Percentiles rank a stretch among this genome's conserved stretches.
Evolutionary conservation across 371 early-diverging fungal species (phyloP).

Genomic region (Mortierella sp.): DNA sequence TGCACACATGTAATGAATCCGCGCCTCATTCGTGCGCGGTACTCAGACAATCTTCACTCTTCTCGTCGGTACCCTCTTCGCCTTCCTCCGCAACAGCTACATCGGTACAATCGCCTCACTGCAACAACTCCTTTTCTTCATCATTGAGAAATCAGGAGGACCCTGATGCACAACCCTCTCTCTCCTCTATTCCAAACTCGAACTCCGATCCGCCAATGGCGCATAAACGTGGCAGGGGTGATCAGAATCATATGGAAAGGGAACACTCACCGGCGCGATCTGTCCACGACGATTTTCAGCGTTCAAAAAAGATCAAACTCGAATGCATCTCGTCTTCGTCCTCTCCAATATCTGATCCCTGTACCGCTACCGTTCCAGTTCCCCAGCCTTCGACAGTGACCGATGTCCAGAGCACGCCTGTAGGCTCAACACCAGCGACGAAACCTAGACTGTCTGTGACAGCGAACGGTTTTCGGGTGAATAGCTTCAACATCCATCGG

Average conservation of each 20-base stretch:
- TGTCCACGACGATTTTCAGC: neutral
- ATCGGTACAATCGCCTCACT: neutral
- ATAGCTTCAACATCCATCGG: slow-evolving; percentile 81
- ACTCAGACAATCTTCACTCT: neutral
- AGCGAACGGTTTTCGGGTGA: slow-evolving; percentile 30
- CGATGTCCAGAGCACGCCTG: slow-evolving; percentile 13
- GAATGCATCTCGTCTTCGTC: neutral
- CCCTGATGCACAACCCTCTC: neutral
- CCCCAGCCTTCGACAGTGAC: neutral
- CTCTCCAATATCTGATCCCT: neutral
- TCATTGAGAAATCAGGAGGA: slow-evolving; percentile 7
- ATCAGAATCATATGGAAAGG: neutral
- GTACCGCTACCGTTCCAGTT: neutral
- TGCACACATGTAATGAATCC: neutral
- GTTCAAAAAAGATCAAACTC: slow-evolving; percentile 3
- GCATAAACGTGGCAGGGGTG: slow-evolving; percentile 45
- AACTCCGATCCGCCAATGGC: slow-evolving; percentile 35
- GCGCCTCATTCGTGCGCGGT: neutral
- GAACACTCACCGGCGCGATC: neutral
- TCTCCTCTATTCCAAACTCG: slow-evolving; percentile 3
- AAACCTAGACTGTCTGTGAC: slow-evolving; percentile 21
- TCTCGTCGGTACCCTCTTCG: too few relatives aligned
- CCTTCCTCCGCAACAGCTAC: neutral
- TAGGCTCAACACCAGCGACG: slow-evolving; percentile 24
- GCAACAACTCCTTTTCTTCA: neutral